Evolutionary conservation across 805 yeast species (phyloP), one percentile per base, ranked within the genome.

Genomic region (Monosporozyma solicola): DNA sequence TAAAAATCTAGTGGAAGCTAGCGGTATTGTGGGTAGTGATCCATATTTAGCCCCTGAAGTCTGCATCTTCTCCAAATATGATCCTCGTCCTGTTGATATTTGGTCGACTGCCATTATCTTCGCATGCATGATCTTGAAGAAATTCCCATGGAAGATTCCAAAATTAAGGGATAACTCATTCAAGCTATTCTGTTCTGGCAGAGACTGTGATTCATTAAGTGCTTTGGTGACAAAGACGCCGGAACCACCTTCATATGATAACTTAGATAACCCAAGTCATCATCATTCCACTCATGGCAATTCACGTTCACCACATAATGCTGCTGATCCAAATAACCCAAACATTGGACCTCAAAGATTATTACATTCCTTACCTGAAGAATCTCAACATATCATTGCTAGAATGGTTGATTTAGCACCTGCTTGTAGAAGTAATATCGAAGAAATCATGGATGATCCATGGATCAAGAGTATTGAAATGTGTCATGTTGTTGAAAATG

Each of bases 91-190:
- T 0, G 95, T 90, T 6, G 97, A 90, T 72, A 80, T 90, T 47
- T 90, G 97, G 97, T 87, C 96, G 6, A 82, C 83, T 35, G 96
- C 96, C 8, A 88, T 90, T 55, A 87, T 90, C 49, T 87, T 86
- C 69, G 87, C 95, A 59, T 90, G 97, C 73, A 89, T 90, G 96
- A 80, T 87, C 54, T 74, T 90, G 67, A 85, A 88, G 65, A 86
- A 89, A 71, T 90, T 90, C 71, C 97, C 97, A 8, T 90, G 97
- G 97, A 89, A 88, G 65, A 87, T 88, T 7, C 97, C 97, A 8
- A 85, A 87, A 63, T 69, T 82, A 50, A 75, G 84, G 50, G 97
- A 90, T 68, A 80, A 83, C 59, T 84, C 94, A 56, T 91, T 90
- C 72, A 87, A 86, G 69, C 67, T 87, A 59, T 91, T 87, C 66